Base-by-base conservation (phyloP, 768 basidiomycete genomes). In the Rubroboletus pulcherrimus region DNA sequence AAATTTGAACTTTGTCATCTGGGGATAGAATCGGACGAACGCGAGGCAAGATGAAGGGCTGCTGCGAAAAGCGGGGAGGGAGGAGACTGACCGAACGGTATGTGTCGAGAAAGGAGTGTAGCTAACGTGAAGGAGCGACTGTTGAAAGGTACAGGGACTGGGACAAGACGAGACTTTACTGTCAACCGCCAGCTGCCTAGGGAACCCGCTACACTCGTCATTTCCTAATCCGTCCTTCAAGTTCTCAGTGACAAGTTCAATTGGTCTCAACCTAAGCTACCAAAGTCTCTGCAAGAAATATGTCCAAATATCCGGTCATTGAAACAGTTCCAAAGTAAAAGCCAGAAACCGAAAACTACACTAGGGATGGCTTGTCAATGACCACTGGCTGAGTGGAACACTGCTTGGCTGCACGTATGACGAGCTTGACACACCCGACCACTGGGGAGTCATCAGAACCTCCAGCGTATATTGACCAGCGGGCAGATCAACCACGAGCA, bases 391-490 rank as follows among this genome's bases (percentile, higher is more conserved):
- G 52, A 98, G 70, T 2, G 84, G 65, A 17, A 98, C 93, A 37
- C 77, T 77, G 9, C 78, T 73, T 0, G 94, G 94, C 12, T 83
- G 86, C 58, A 49, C 68, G 43, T 70, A 87, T 80, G 71, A 83
- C 87, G 76, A 77, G 44, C 82, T 65, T 34, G 81, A 75, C 77
- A 88, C 81, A 30, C 82, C 85, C 38, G 77, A 71, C 93, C 94
- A 98, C 65, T 96, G 90, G n/a, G 96, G 97, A 71, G 83, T 93
- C 76, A 98, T 89, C 68, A 98, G 70, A 49, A 98, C 86, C 73
- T 95, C 83, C 46, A 97, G 71, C 15, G 75, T 87, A 72, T 91
- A 86, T 45, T 74, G 73, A n/a, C 92, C 93, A 29, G 81, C 77
- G 6, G 87, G 73, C 12, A 81, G 63, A 60, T 74, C 78, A 68